Conservation (phyloP, 2,329 filamentous ascomycete genomes). For the Aspergillus sp. region DNA sequence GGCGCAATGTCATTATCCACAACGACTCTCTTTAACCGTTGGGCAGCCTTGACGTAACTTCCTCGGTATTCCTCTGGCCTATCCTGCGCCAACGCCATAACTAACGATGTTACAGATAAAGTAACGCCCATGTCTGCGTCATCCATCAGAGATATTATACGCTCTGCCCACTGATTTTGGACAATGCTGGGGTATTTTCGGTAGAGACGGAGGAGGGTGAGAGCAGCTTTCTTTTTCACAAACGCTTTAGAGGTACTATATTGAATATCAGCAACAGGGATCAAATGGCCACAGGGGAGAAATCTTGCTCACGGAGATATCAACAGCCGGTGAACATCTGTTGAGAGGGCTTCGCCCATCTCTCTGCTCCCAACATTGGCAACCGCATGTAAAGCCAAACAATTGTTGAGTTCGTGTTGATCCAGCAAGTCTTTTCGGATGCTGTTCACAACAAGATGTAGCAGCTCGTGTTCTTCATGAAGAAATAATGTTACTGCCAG, state of each 20-base stretch:
- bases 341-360: conserved; percentile 91
- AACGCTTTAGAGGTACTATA: conserved; percentile 85
- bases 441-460: conserved; percentile 96
- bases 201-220: conserved; percentile 89
- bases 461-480: conserved; percentile 92
- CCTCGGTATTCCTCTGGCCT: conserved; percentile 92
- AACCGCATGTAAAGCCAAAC: conserved; percentile 92
- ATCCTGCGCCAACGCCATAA: conserved; percentile 93
- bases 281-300: not conserved
- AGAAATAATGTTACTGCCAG: conserved; percentile 95
- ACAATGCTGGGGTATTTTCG: conserved; percentile 93
- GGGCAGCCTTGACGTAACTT: conserved; percentile 90
- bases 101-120: conserved; percentile 89
- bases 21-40: conserved; percentile 82
- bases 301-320: conserved; percentile 77
- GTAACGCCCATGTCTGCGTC: conserved; percentile 91
- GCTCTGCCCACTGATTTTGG: conserved; percentile 94
- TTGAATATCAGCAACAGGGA: conserved; percentile 25
- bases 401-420: conserved; percentile 97
- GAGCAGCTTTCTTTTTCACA: conserved; percentile 97
- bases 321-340: conserved; percentile 86
- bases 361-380: conserved; percentile 95
- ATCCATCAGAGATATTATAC: conserved; percentile 98
- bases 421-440: conserved; percentile 95
- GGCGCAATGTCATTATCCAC: conserved; percentile 85